phyloP scores from a whole-genome alignment of 164 flowering plant genomes.

The Magnolia officinalis region DNA sequence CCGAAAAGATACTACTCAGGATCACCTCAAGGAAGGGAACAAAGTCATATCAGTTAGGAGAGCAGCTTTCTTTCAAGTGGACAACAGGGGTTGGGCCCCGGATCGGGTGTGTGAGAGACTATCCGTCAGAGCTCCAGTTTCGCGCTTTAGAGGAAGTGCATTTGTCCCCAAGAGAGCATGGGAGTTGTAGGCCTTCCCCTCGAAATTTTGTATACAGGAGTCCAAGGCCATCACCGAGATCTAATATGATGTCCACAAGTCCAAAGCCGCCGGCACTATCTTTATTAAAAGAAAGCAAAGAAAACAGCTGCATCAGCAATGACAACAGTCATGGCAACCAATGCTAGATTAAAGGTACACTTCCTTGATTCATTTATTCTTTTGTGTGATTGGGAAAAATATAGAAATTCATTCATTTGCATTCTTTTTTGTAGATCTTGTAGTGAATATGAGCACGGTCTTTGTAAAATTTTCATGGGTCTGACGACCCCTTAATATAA shows the following conservation, averaged over 20 bases:
- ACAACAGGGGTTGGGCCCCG: constrained; percentile 83
- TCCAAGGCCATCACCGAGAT: neutral
- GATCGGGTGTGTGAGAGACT: constrained; percentile 75
- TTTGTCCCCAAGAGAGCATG: constrained; percentile 59
- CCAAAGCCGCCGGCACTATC: neutral
- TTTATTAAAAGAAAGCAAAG: constrained; percentile 1
- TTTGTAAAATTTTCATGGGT: constrained; percentile 2
- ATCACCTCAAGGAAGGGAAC: constrained; percentile 57
- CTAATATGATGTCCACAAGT: neutral
- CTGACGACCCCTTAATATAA: neutral
- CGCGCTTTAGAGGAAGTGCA: constrained; percentile 63
- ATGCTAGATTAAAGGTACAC: constrained; percentile 3
- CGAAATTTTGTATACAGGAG: neutral
- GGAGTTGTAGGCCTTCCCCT: constrained; percentile 15
- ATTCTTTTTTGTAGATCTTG: constrained; percentile 10
- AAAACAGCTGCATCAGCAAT: constrained; percentile 4
- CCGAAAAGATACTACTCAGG: constrained; percentile 49
- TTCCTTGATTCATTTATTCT: constrained; percentile 8
- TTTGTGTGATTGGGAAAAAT: constrained; percentile 5
- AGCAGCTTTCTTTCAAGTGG: constrained; percentile 75
- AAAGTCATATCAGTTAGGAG: constrained; percentile 62
- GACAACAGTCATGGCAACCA: constrained; percentile 5
- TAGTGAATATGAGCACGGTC: neutral
- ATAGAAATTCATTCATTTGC: neutral
- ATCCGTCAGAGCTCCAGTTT: constrained; percentile 62